A percentile compares a stretch with the other conserved stretches of the same genome.
These are phyloP conservation scores for Trypethelium eluteriae DNA, from an alignment of 495 filamentous ascomycete genomes.

Conservation along the genomic window DNA sequence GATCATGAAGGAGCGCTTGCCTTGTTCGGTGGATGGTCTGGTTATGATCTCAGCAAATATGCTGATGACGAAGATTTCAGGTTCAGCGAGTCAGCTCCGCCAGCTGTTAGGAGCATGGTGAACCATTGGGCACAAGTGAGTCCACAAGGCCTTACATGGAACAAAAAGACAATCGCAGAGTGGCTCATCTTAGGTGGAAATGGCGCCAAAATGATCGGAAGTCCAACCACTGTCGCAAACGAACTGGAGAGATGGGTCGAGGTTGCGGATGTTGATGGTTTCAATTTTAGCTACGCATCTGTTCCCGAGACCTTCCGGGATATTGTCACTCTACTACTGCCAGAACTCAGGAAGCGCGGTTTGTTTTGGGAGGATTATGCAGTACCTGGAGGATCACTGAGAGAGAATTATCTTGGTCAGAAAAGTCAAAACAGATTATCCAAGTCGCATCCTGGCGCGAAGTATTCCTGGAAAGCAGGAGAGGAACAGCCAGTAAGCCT, in stretches of 20 bases:
- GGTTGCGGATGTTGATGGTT: conserved; percentile 58
- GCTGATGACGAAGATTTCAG: conserved; percentile 45
- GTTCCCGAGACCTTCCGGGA: conserved; percentile 14
- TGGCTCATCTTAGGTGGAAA: conserved; percentile 12
- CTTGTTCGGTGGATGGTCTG: conserved; percentile 53
- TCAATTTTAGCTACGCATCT: conserved; percentile 43
- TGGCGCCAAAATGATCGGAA: conserved; percentile 12
- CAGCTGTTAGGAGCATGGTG: conserved; percentile 14
- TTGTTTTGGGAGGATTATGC: conserved; percentile 22
- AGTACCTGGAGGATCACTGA: conserved; percentile 17
- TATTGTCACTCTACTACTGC: conserved; percentile 14
- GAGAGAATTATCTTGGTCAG: conserved; percentile 19
- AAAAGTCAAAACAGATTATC: neutral
- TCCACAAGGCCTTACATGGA: conserved; percentile 24
- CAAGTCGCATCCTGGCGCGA: neutral
- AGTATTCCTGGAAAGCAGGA: neutral
- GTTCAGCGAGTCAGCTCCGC: conserved; percentile 17
- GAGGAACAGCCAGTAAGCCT: neutral
- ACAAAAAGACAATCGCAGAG: conserved; percentile 19
- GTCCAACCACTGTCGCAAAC: conserved; percentile 45
- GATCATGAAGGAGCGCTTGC: conserved; percentile 50
- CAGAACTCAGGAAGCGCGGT: conserved; percentile 17
- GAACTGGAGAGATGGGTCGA: conserved; percentile 53
- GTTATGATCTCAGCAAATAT: conserved; percentile 47
- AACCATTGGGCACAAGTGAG: conserved; percentile 17